Base-by-base conservation (phyloP, 2,329 filamentous ascomycete genomes). In the Penicillium corylophilum region DNA sequence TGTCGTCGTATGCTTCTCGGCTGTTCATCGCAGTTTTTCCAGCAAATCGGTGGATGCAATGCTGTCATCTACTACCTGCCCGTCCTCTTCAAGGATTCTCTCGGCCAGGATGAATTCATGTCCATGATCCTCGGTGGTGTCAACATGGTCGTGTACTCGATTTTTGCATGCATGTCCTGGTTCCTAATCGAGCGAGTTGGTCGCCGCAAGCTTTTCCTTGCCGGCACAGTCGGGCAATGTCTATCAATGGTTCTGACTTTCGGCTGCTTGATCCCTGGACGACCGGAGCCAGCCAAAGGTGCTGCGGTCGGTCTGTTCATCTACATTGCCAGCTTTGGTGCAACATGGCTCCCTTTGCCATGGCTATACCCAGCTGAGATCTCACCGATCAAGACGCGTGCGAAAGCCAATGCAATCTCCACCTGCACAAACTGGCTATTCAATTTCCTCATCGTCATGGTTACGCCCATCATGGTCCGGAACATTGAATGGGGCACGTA, bases 311-410 rank as follows among this genome's bases (percentile, higher is more conserved):
- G 62, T 84, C 23, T 86, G 15, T 87, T 87, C 68, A 79, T 79
- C 5, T 87, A 85, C 69, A 86, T 86, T 53, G 82, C 82, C 3
- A 83, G 81, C 47, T 87, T 86, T 53, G 83, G 82, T 18, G 82
- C 82, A 0, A 84, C 81, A 1, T 84, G 81, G 79, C 63, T 85
- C 4, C 81, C 82, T 15, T 74, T 84, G 20, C 82, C 82, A 0
- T 87, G 82, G 83, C 54, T 67, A 20, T 65, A 68, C 46, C 68
- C 76, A 0, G 73, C 77, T 28, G 79, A 79, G 54, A 71, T 78
- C 64, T 78, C 5, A 23, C 38, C 38, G 12, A 40, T 58, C 63
- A 77, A 76, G 65, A 80, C 77, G n/a, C 74, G 79, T 26, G 74
- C 76, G 26, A 79, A 79, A 68, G 78, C 77, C 13, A 79, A 79